phyloP scores from a whole-genome alignment of 192 early-diverging fungal species.

The Chytriomyces sp. region DNA sequence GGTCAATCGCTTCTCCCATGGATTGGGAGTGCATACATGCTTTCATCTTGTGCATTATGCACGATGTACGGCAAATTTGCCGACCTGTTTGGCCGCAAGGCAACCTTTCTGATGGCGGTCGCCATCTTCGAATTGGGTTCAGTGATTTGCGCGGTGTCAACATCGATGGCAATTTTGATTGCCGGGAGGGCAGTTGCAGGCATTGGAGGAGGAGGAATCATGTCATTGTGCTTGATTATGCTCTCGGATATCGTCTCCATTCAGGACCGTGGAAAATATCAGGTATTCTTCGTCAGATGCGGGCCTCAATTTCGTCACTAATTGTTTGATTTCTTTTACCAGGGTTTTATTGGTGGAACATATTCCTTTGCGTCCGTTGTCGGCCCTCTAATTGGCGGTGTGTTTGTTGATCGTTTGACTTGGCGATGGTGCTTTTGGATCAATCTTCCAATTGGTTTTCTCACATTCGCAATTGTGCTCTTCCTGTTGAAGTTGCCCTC shows the following conservation, averaged over 20 bases:
- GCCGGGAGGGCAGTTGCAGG: constrained; percentile 73
- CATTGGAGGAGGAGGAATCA: constrained; percentile 79
- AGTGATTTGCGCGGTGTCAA: constrained; percentile 73
- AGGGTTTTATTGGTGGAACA: constrained; percentile 73
- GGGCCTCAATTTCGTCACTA: constrained; percentile 71
- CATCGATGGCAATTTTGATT: constrained; percentile 65
- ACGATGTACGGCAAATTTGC: constrained; percentile 40
- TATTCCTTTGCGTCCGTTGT: constrained; percentile 73
- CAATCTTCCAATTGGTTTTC: constrained; percentile 68
- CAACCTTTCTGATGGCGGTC: constrained; percentile 65
- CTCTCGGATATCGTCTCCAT: constrained; percentile 81
- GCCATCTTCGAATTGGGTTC: constrained; percentile 77
- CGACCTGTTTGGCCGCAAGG: constrained; percentile 43
- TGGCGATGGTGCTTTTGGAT: constrained; percentile 66
- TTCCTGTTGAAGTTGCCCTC: constrained; percentile 58
- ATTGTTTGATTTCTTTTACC: constrained; percentile 81
- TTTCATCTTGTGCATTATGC: constrained; percentile 61
- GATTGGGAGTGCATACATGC: constrained; percentile 79
- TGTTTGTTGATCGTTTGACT: constrained; percentile 57
- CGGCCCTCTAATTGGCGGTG: constrained; percentile 82
- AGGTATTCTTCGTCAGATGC: constrained; percentile 56
- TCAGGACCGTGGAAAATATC: constrained; percentile 76
- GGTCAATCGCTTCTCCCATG: constrained; percentile 66
- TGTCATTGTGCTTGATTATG: constrained; percentile 78
- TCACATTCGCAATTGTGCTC: constrained; percentile 54